A percentile compares a stretch with the other conserved stretches of the same genome.
Evolutionary conservation across 2,329 filamentous ascomycete species (phyloP).

Genomic region (Epichloe typhina): DNA sequence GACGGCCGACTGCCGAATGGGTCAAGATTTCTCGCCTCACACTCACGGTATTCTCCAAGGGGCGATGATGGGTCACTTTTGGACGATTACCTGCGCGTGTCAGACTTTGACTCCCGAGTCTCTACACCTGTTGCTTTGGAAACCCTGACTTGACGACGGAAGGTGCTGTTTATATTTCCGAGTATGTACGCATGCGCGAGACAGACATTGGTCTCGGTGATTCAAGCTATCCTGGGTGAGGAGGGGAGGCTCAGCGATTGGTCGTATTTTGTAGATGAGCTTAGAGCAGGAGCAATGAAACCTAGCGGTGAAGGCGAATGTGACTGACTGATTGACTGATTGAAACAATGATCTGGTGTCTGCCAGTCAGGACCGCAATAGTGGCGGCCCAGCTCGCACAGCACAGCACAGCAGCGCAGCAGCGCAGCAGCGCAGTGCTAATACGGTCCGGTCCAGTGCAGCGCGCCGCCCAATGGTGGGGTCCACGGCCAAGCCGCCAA

Average conservation of each 20-base stretch:
- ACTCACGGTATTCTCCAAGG: slow-evolving; percentile 24
- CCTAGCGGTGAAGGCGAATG: no score
- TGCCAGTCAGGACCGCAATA: neutral
- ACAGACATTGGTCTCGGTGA: neutral
- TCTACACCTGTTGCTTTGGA: slow-evolving; percentile 8
- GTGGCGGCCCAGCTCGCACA: neutral
- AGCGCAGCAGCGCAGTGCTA: neutral
- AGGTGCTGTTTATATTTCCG: neutral
- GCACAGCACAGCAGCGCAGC: neutral
- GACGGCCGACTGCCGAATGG: slow-evolving; percentile 24
- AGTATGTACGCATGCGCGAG: neutral
- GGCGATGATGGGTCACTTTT: slow-evolving; percentile 26
- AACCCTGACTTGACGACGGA: neutral
- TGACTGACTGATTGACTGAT: no score
- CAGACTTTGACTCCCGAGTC: slow-evolving; percentile 10
- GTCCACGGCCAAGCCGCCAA: neutral
- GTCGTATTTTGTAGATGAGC: no score
- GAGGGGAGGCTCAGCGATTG: neutral
- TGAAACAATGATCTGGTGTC: neutral
- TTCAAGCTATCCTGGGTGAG: neutral
- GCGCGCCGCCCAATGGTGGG: neutral
- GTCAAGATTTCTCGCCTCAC: slow-evolving; percentile 14
- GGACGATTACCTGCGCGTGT: slow-evolving; percentile 15
- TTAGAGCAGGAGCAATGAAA: no score
- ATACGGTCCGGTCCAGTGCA: no score